A percentile compares a stretch with the other conserved stretches of the same genome.
Conservation (phyloP, 139 green algal genomes). For the Raphidocelis subcapitata region DNA sequence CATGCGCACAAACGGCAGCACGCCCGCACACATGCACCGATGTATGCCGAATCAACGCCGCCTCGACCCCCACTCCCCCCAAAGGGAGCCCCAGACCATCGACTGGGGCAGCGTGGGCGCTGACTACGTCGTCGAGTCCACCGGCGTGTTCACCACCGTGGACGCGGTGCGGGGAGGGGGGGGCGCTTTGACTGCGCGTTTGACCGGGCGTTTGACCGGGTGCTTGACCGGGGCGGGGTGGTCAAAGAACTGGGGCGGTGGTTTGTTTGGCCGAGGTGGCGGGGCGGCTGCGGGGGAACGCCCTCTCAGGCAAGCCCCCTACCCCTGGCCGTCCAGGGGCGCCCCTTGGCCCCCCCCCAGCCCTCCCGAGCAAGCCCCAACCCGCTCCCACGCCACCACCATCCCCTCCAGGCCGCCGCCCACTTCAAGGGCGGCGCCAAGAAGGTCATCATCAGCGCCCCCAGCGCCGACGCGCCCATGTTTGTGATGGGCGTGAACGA, state of each 20-base stretch:
- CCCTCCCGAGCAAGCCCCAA: neutral
- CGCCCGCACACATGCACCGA: too few species aligned
- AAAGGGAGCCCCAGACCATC: slow-evolving; percentile 65
- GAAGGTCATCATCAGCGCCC: slow-evolving; percentile 96
- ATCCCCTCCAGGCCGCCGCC: slow-evolving; percentile 40
- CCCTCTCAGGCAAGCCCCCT: too few species aligned
- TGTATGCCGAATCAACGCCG: neutral
- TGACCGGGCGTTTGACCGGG: too few species aligned
- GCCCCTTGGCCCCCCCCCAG: neutral
- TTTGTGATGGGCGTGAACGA: slow-evolving; percentile 95
- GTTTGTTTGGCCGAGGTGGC: neutral
- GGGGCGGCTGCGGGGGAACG: too few species aligned
- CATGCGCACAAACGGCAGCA: too few species aligned
- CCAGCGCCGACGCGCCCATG: slow-evolving; percentile 91
- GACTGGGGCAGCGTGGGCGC: slow-evolving; percentile 76
- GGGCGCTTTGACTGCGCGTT: neutral
- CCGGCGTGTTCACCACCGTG: slow-evolving; percentile 92
- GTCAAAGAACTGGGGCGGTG: too few species aligned
- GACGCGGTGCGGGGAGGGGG: slow-evolving; percentile 74
- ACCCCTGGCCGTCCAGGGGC: too few species aligned
- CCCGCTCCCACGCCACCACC: too few species aligned
- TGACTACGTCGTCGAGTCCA: slow-evolving; percentile 90
- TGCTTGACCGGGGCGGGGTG: too few species aligned
- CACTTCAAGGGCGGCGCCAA: slow-evolving; percentile 90
- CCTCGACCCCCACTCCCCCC: neutral